Evolutionary conservation across 2,329 filamentous ascomycete genomes (phyloP), one percentile per base, ranked within the genome.

Genomic region (Fusarium subtropicale): DNA sequence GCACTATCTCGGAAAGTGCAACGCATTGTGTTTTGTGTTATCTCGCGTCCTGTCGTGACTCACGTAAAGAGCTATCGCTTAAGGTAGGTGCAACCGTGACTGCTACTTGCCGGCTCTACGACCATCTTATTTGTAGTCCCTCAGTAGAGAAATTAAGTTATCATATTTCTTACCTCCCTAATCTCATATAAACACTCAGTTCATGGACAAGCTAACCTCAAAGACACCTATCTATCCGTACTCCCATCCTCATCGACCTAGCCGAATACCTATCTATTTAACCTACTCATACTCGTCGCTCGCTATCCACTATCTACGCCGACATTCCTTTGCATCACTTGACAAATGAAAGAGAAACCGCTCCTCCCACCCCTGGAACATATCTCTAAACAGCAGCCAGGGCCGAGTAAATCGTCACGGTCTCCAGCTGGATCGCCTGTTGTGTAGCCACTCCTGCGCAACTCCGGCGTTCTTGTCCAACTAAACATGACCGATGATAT

Each of bases 401-500:
- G 45, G 16, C 12, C 20, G 33, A 28, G n/a, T 30, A 44, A n/a
- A 39, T 56, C 47, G 22, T 20, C 42, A 18, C 28, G 44, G 55
- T 44, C 31, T 56, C 18, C 24, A 42, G 42, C 51, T 41, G 31
- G 48, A 56, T 68, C 65, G 42, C 20, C 51, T 54, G 55, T 28
- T 24, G 28, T 63, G 52, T 55, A 53, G 20, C 38, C 45, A 51
- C 15, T 46, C 31, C 52, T 44, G 41, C 56, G 28, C 38, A 24
- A 52, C 44, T 34, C 13, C 15, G 16, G 24, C 15, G 18, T 15
- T 22, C 24, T 31, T 45, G 18, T 20, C 31, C 20, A 34, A 69
- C 50, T 22, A 47, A 69, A 26, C 44, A 77, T 78, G 76, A 34
- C 74, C 47, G 56, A 75, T 48, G 33, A 53, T 44, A 58, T 63